Base-by-base conservation (phyloP, 2,329 filamentous ascomycete genomes). In the Fusarium coffeatum region DNA sequence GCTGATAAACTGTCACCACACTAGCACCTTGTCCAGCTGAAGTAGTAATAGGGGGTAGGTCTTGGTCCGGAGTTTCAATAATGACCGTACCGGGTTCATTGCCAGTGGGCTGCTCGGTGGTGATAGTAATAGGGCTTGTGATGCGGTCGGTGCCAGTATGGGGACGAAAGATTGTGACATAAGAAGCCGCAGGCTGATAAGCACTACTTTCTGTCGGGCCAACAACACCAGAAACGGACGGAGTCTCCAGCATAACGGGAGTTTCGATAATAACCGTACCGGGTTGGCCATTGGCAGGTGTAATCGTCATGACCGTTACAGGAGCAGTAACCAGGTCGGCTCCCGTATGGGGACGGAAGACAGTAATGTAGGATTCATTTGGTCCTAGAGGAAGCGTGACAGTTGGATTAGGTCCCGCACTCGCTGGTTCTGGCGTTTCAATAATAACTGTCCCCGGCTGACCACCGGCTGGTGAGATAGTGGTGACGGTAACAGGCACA, bases 261-360 rank as follows among this genome's bases (percentile, higher is more conserved):
- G 65, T 68, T 37, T 68, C 59, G 10, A 68, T 68, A 12, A 68
- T 59, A 1, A 68, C 64, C 6, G 62, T 67, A 9, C 64, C 64
- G 23, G 62, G 62, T 8, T 66, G 62, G 2, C 50, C 64, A 15
- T 61, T 55, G 2, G 23, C 16, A 9, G 62, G 62, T 15, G 62
- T 41, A 13, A 67, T 67, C 4, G 64, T 67, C 5, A 50, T 66
- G 10, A 58, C 30, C 6, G 53, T 58, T 8, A 68, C 18, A 23
- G 64, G 65, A 5, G 53, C 64, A 28, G 58, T 64, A 25, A 68
- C 64, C 1, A 51, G 12, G 43, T 67, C 53, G 20, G 48, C 32
- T 15, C 65, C 64, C 3, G 27, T 49, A 11, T 68, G 64, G 13
- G 64, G 51, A n/a, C 58, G 50, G 48, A 68, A 64, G 13, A 68